Evolutionary conservation across 1,284 basidiomycete species (phyloP).

Genomic region (Laetiporus sulphureus): DNA sequence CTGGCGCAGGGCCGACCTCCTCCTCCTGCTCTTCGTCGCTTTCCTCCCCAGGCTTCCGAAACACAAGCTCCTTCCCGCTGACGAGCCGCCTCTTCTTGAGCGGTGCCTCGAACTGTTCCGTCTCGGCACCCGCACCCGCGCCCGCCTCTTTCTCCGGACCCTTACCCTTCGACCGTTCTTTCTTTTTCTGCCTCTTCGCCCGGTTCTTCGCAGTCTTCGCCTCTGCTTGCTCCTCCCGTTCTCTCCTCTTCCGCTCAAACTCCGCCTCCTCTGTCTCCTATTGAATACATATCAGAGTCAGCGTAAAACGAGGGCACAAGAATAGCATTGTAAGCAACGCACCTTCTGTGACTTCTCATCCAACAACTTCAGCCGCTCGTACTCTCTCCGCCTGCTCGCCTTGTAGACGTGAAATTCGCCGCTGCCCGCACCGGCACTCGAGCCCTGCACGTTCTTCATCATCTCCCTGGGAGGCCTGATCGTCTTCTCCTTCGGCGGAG

Average conservation of each 20-base stretch:
- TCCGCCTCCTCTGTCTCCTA: constrained; percentile 63
- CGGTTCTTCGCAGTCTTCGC: constrained; percentile 91
- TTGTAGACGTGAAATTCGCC: constrained; percentile 99
- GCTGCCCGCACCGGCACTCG: constrained; percentile 87
- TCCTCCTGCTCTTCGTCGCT: constrained; percentile 36
- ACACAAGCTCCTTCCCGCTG: constrained; percentile 53
- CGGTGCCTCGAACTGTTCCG: constrained; percentile 24
- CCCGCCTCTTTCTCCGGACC: constrained; percentile 21
- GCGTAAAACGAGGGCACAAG: not conserved
- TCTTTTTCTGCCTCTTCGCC: constrained; percentile 87
- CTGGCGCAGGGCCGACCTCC: constrained; percentile 23
- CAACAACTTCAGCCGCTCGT: constrained; percentile 88
- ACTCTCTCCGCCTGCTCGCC: constrained; percentile 88
- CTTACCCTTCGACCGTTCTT: constrained; percentile 49
- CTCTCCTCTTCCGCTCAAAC: constrained; percentile 61
- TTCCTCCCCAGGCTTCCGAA: constrained; percentile 47
- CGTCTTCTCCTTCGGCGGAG: constrained; percentile 70
- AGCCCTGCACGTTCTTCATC: constrained; percentile 98
- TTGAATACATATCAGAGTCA: not conserved
- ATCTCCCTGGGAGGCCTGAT: constrained; percentile 82
- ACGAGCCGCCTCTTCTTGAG: constrained; percentile 47
- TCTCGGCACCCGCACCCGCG: constrained; percentile 12
- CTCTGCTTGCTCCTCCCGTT: constrained; percentile 61
- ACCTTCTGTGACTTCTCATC: constrained; percentile 81
- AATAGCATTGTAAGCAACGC: constrained; percentile 11